Evolutionary conservation across 768 basidiomycete species (phyloP).

Genomic region (Boletus bicolor): DNA sequence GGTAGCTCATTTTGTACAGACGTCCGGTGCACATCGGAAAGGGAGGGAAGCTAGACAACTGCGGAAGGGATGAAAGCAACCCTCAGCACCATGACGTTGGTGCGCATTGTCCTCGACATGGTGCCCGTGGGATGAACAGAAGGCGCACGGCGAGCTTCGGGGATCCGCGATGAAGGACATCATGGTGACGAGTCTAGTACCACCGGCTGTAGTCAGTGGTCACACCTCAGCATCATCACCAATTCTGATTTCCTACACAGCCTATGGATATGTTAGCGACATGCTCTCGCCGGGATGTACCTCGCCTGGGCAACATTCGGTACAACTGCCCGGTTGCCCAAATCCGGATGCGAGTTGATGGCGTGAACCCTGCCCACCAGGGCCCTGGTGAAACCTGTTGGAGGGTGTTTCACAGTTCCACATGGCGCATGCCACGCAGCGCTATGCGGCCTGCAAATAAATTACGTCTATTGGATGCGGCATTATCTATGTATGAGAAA

Average conservation of each 20-base stretch:
- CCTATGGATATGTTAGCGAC: conserved; percentile 16
- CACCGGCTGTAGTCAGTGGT: conserved; percentile 3
- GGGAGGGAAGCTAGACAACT: conserved; percentile 9
- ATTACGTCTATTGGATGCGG: conserved; percentile 30
- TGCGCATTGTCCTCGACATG: conserved; percentile 6
- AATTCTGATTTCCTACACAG: conserved; percentile 16
- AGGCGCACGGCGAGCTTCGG: conserved; percentile 3
- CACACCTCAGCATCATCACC: conserved; percentile 22
- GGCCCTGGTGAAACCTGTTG: conserved; percentile 16
- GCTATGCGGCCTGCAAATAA: conserved; percentile 25
- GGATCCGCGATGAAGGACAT: conserved; percentile 7
- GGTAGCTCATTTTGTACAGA: conserved; percentile 6
- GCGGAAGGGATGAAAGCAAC: conserved; percentile 6
- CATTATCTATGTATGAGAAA: conserved; percentile 25
- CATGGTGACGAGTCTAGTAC: conserved; percentile 13
- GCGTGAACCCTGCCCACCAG: conserved; percentile 16
- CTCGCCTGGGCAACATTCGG: conserved; percentile 18
- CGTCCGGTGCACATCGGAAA: conserved; percentile 13
- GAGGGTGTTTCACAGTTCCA: conserved; percentile 16
- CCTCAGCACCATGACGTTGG: conserved; percentile 2
- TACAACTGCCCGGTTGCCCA: conserved; percentile 12
- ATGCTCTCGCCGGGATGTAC: conserved; percentile 12
- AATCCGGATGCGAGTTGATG: conserved; percentile 26
- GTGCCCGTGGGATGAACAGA: conserved; percentile 9
- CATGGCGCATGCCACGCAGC: conserved; percentile 27